Evolutionary conservation across 805 yeast genomes (phyloP).

Genomic region (Hanseniaspora hatyaiensis): DNA sequence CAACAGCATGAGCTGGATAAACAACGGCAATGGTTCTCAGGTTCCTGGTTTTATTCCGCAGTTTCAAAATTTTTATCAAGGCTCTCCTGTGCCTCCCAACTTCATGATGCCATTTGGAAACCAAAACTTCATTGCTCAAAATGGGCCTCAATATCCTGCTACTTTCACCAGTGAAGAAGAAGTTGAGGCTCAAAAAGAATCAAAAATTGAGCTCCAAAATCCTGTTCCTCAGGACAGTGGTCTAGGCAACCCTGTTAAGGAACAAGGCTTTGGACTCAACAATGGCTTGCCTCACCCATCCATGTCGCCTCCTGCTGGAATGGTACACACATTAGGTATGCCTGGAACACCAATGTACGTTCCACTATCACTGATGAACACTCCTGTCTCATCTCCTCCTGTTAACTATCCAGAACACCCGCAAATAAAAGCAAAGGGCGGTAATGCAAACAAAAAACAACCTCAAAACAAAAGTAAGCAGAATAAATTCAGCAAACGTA

Average conservation of each 20-base stretch:
- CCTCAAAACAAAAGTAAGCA: constrained; percentile 18
- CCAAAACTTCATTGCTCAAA: not conserved
- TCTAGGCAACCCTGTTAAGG: too few relatives aligned
- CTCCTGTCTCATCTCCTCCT: constrained; percentile 11
- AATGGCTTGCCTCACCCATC: not conserved
- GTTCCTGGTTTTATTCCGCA: not conserved
- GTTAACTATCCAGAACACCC: constrained; percentile 7
- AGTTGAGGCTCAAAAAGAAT: not conserved
- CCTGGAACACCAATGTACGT: constrained; percentile 6
- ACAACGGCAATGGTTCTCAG: not conserved
- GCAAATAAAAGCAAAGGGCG: constrained; percentile 13
- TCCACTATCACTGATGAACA: constrained; percentile 12
- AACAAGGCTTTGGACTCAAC: not conserved
- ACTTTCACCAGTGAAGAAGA: not conserved
- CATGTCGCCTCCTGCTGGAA: constrained; percentile 1
- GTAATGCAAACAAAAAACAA: not conserved
- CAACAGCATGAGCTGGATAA: not conserved
- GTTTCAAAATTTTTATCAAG: not conserved
- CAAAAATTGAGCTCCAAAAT: not conserved
- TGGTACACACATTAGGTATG: constrained; percentile 7
- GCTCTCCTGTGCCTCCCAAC: constrained; percentile 5
- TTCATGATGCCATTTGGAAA: constrained; percentile 12
- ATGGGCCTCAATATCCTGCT: not conserved
- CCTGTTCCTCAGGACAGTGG: not conserved
- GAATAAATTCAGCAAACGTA: constrained; percentile 20